These are phyloP conservation scores for Leccinum pachyderme DNA, from an alignment of 1,284 basidiomycete species.

Conservation along the genomic window DNA sequence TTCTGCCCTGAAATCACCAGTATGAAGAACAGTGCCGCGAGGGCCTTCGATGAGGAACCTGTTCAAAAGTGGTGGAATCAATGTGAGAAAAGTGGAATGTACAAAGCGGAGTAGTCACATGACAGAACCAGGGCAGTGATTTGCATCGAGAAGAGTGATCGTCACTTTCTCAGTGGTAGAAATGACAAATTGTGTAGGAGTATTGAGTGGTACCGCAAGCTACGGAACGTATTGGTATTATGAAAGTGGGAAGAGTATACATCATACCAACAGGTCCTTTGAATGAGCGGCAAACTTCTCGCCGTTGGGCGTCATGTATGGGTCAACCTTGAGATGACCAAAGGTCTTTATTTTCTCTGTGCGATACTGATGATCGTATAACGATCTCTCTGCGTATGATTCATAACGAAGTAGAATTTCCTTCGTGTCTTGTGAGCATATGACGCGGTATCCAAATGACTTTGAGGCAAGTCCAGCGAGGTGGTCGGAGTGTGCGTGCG, in stretches of 20 bases:
- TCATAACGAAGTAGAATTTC: conserved; percentile 79
- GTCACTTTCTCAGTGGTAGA: conserved; percentile 56
- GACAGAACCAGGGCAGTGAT: conserved; percentile 91
- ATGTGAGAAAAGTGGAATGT: fast-evolving
- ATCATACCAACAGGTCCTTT: conserved; percentile 51
- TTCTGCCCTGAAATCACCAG: conserved; percentile 91
- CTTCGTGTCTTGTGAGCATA: conserved; percentile 81
- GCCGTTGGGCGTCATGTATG: conserved; percentile 47
- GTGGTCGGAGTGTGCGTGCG: conserved; percentile 86
- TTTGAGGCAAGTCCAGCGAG: conserved; percentile 65
- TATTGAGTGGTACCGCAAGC: conserved; percentile 51
- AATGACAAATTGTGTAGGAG: conserved; percentile 63
- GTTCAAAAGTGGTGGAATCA: neutral
- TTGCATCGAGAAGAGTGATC: conserved; percentile 85
- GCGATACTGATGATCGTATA: conserved; percentile 49
- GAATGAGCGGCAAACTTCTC: conserved; percentile 46
- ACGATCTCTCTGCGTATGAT: conserved; percentile 59
- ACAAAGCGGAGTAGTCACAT: conserved; percentile 65
- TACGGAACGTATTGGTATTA: conserved; percentile 35
- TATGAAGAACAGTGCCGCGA: conserved; percentile 78
- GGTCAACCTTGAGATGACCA: conserved; percentile 62
- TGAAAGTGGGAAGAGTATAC: neutral
- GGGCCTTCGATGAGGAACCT: conserved; percentile 88
- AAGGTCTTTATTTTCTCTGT: conserved; percentile 62
- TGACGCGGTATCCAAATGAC: conserved; percentile 63